Percentiles rank a stretch among this genome's conserved stretches.
Evolutionary conservation across 768 basidiomycete genomes (phyloP).

Genomic region (Kwoniella botswanensis): DNA sequence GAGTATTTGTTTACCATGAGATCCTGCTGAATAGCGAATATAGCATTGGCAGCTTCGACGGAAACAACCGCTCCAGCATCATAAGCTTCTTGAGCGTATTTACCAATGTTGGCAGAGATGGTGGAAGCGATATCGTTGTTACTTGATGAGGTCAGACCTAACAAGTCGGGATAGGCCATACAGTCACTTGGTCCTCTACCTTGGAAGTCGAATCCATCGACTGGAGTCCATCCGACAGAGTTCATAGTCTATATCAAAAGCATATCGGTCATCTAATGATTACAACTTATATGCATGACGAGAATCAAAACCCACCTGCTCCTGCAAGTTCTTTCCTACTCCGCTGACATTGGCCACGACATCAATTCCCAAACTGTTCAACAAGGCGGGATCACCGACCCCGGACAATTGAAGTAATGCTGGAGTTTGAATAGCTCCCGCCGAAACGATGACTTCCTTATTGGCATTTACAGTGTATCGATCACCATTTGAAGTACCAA

Average conservation of each 20-base stretch:
- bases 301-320: conserved; percentile 61
- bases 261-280: background rate
- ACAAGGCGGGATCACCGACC: conserved; percentile 69
- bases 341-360: conserved; percentile 67
- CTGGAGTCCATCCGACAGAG: conserved; percentile 42
- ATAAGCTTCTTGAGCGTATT: conserved; percentile 28
- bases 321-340: conserved; percentile 74
- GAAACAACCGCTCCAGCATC: conserved; percentile 45
- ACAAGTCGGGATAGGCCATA: conserved; percentile 25
- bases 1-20: conserved; percentile 41
- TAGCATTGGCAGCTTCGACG: conserved; percentile 42
- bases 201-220: conserved; percentile 30
- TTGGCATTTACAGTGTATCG: conserved; percentile 62
- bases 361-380: conserved; percentile 65
- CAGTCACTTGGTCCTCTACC: conserved; percentile 25
- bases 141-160: conserved; percentile 31
- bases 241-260: conserved; percentile 18
- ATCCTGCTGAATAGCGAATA: conserved; percentile 46
- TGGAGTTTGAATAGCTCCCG: conserved; percentile 62
- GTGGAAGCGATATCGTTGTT: conserved; percentile 34
- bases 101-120: conserved; percentile 32
- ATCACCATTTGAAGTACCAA: conserved; percentile 19
- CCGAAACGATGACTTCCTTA: conserved; percentile 66
- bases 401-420: conserved; percentile 72
- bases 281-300: background rate